Percentiles rank a stretch among this genome's conserved stretches.
Evolutionary conservation across 352 stramenopile genomes (phyloP).

Genomic region (Phytophthora hybrid): DNA sequence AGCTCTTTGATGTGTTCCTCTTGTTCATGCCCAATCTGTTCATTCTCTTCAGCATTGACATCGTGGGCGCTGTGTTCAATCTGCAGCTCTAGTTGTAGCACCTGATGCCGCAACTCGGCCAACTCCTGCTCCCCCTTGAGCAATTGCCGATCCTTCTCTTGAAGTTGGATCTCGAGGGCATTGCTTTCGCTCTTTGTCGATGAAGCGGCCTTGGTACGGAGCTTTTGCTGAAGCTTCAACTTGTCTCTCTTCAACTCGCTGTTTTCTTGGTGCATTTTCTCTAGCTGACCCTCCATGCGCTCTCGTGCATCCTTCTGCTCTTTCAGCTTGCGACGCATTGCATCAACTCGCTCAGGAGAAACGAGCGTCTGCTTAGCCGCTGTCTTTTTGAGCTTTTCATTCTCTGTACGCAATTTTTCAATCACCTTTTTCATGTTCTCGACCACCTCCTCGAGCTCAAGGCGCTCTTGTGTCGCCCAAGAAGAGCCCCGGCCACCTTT

Average conservation of each 20-base stretch:
- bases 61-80: slow-evolving; percentile 20
- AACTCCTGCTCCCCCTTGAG: slow-evolving; percentile 28
- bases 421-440: slow-evolving; percentile 88
- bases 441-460: slow-evolving; percentile 80
- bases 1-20: slow-evolving; percentile 47
- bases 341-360: slow-evolving; percentile 51
- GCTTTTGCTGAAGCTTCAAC: slow-evolving; percentile 71
- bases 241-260: slow-evolving; percentile 68
- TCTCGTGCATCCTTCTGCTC: slow-evolving; percentile 55
- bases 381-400: slow-evolving; percentile 60
- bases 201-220: slow-evolving; percentile 53
- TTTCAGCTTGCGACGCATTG: slow-evolving; percentile 55
- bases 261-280: slow-evolving; percentile 48
- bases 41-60: slow-evolving; percentile 6
- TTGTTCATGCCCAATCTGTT: slow-evolving; percentile 11
- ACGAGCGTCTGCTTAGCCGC: slow-evolving; percentile 38
- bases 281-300: slow-evolving; percentile 49
- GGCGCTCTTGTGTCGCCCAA: slow-evolving; percentile 46
- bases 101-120: slow-evolving; percentile 24
- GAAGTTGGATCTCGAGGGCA: slow-evolving; percentile 27
- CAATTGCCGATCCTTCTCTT: slow-evolving; percentile 39
- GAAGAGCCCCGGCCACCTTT: slow-evolving; percentile 26
- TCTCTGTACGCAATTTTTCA: slow-evolving; percentile 78
- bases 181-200: slow-evolving; percentile 25
- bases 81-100: slow-evolving; percentile 35